Percentiles rank a stretch among this genome's conserved stretches.
Conservation (phyloP, 169 alveolate genomes). For the Babesia bigemina region DNA sequence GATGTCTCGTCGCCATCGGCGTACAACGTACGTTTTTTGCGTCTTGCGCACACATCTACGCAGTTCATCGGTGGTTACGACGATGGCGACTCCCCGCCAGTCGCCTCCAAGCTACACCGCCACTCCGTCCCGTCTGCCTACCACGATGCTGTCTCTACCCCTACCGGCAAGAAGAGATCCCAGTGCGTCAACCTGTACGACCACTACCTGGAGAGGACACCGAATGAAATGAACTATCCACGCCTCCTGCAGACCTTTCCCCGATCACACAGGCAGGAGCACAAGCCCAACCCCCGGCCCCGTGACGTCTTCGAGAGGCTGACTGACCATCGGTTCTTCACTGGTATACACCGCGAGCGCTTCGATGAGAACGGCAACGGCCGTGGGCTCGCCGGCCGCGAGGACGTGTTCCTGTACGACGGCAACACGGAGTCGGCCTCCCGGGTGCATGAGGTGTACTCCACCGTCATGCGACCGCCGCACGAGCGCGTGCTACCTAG, state of each 20-base stretch:
- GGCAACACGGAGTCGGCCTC: constrained; percentile 79
- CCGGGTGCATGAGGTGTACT: constrained; percentile 79
- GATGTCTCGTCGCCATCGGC: constrained; percentile 18
- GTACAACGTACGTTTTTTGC: constrained; percentile 10
- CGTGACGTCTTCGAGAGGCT: constrained; percentile 79
- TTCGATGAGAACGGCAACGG: constrained; percentile 87
- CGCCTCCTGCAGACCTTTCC: constrained; percentile 19
- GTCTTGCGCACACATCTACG: neutral
- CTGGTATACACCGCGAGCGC: constrained; percentile 83
- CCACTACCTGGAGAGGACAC: neutral
- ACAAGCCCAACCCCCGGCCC: constrained; percentile 1
- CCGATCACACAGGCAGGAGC: constrained; percentile 8
- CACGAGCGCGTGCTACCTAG: constrained; percentile 65
- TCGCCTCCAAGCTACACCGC: neutral
- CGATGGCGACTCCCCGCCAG: constrained; percentile 13
- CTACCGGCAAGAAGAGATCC: neutral
- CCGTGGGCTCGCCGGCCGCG: constrained; percentile 84
- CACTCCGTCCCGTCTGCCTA: neutral
- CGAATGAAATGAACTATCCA: neutral
- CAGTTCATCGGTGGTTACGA: constrained; percentile 18
- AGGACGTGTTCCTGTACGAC: constrained; percentile 70
- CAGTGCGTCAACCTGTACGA: constrained; percentile 19
- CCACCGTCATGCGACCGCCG: constrained; percentile 69
- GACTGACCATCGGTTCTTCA: constrained; percentile 78
- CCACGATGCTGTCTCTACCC: neutral